phyloP scores from a whole-genome alignment of 2,329 filamentous ascomycete genomes.

The Xylariomycetidae sp. region DNA sequence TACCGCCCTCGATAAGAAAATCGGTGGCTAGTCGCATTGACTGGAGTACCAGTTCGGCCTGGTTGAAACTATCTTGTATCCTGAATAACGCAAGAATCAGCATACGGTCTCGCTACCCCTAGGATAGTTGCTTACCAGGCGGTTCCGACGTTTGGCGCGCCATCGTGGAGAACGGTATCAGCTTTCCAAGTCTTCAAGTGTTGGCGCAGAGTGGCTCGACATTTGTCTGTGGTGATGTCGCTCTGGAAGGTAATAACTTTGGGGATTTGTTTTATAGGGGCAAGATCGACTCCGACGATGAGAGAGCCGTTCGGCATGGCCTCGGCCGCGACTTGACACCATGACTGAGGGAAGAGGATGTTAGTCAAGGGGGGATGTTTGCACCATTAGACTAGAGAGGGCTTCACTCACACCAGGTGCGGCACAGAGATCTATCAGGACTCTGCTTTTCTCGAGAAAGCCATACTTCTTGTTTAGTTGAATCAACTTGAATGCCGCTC shows the following conservation, averaged over 20 bases:
- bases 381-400: not conserved
- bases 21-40: conserved; percentile 92
- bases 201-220: conserved; percentile 78
- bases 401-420: conserved; percentile 61
- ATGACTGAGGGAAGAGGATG: conserved; percentile 54
- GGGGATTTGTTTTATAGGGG: conserved; percentile 93
- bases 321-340: conserved; percentile 95
- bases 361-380: conserved; percentile 19
- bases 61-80: conserved; percentile 97
- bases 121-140: no score
- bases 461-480: conserved; percentile 99
- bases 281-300: conserved; percentile 90
- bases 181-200: conserved; percentile 96
- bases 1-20: conserved; percentile 83
- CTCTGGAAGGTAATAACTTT: conserved; percentile 93
- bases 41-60: conserved; percentile 87
- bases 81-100: no score
- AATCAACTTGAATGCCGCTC: conserved; percentile 96
- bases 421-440: conserved; percentile 94
- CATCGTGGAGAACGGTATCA: conserved; percentile 92
- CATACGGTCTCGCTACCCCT: no score
- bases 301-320: conserved; percentile 87
- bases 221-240: conserved; percentile 97
- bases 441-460: conserved; percentile 94
- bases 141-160: conserved; percentile 95